Evolutionary conservation across 2,329 filamentous ascomycete species (phyloP).

Genomic region (Exophiala xenobiotica): DNA sequence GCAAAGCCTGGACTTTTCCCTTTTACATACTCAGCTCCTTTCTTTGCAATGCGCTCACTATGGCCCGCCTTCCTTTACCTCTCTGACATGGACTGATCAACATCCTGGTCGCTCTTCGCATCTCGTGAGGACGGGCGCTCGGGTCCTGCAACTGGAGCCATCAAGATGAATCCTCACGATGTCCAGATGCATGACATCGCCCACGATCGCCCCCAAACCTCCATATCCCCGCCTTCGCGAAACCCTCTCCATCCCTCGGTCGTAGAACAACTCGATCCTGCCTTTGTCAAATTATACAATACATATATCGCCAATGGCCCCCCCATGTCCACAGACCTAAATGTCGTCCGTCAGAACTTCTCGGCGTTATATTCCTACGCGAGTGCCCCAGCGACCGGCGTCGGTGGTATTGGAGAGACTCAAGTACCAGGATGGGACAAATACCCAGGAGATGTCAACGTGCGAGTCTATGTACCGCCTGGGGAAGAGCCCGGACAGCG

Average conservation of each 20-base stretch:
- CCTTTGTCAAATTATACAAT: conserved; percentile 31
- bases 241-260: conserved; percentile 28
- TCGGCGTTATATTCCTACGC: conserved; percentile 29
- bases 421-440: conserved; percentile 29
- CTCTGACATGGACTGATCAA: neutral
- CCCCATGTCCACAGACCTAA: conserved; percentile 24
- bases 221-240: conserved; percentile 10
- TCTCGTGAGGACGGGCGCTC: neutral
- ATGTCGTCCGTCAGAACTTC: conserved; percentile 29
- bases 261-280: conserved; percentile 28
- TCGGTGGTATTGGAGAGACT: conserved; percentile 31
- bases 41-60: neutral
- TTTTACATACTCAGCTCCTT: neutral
- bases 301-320: conserved; percentile 28
- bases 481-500: conserved; percentile 29
- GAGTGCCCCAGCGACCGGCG: conserved; percentile 26
- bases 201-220: conserved; percentile 1
- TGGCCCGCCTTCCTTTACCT: neutral
- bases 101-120: conserved; percentile 2
- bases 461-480: conserved; percentile 30
- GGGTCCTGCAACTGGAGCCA: neutral
- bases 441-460: conserved; percentile 30
- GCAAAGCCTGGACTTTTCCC: neutral
- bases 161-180: conserved; percentile 20
- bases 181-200: conserved; percentile 17